A percentile compares a stretch with the other conserved stretches of the same genome.
Evolutionary conservation across 257 asterid genomes (phyloP).

Genomic region (Solanum etuberosum): DNA sequence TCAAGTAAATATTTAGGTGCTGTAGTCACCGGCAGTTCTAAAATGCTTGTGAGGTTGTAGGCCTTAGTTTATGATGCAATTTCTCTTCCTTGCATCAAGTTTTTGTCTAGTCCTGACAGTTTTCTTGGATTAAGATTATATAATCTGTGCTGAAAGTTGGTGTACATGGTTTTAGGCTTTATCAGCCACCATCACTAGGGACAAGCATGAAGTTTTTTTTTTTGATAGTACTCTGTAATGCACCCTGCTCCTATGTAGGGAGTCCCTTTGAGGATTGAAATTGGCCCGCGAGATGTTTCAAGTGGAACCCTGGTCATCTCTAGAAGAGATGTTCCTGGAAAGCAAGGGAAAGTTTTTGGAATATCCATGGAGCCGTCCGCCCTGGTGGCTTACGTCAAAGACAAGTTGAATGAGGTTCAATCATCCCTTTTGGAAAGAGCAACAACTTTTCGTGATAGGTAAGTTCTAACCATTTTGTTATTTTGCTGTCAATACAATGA

Average conservation of each 20-base stretch:
- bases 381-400: slow-evolving; percentile 55
- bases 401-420: slow-evolving; percentile 68
- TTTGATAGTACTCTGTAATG: neutral
- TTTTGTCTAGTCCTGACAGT: neutral
- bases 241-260: slow-evolving; percentile 48
- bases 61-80: neutral
- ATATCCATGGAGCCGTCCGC: slow-evolving; percentile 79
- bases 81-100: neutral
- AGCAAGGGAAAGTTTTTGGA: slow-evolving; percentile 91
- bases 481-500: neutral
- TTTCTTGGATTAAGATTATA: neutral
- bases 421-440: slow-evolving; percentile 71
- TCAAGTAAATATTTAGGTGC: neutral
- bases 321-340: slow-evolving; percentile 91
- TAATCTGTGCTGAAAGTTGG: neutral
- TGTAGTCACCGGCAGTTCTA: neutral
- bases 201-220: neutral
- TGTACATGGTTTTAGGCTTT: neutral
- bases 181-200: neutral
- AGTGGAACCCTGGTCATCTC: slow-evolving; percentile 73
- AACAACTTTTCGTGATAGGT: slow-evolving; percentile 71
- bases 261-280: slow-evolving; percentile 88
- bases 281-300: slow-evolving; percentile 92
- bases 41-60: neutral
- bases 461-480: slow-evolving; percentile 3